These are phyloP conservation scores for Lichtheimia hyalospora DNA, from an alignment of 371 early-diverging fungal genomes.

Conservation along the genomic window DNA sequence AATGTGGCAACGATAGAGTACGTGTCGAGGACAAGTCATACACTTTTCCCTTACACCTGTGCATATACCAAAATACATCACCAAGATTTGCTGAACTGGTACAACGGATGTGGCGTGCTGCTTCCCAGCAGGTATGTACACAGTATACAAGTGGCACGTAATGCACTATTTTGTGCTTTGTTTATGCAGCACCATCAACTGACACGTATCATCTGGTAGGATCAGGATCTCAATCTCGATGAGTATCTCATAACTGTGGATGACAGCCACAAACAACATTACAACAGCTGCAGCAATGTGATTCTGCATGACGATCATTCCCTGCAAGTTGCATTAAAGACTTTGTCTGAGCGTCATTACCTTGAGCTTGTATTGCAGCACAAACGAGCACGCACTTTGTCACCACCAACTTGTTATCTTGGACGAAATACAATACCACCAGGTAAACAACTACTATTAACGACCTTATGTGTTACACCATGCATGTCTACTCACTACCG, in stretches of 20 bases:
- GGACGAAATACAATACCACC: constrained; percentile 4
- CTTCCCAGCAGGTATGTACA: constrained; percentile 23
- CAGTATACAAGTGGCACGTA: background rate
- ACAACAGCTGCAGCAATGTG: background rate
- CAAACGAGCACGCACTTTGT: constrained; percentile 19
- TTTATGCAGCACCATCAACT: too few relatives aligned
- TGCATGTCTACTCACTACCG: background rate
- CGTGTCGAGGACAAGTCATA: constrained; percentile 29
- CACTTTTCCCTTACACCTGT: constrained; percentile 33
- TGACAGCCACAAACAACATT: constrained; percentile 7
- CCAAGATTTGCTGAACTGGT: constrained; percentile 37
- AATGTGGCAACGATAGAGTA: constrained; percentile 16
- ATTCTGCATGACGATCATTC: constrained; percentile 32
- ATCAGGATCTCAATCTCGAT: constrained; percentile 26
- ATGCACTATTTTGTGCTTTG: too few relatives aligned
- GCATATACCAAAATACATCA: constrained; percentile 29
- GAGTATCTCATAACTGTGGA: constrained; percentile 26
- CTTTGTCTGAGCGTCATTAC: constrained; percentile 21
- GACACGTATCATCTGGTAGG: too few relatives aligned
- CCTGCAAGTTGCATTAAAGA: constrained; percentile 26
- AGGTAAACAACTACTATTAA: background rate
- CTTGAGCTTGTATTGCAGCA: constrained; percentile 32
- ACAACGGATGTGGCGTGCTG: constrained; percentile 28
- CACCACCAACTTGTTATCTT: constrained; percentile 7
- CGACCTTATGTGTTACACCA: constrained; percentile 3